phyloP scores from a whole-genome alignment of 179 eudicot genomes.

The Monotropa hypopitys region DNA sequence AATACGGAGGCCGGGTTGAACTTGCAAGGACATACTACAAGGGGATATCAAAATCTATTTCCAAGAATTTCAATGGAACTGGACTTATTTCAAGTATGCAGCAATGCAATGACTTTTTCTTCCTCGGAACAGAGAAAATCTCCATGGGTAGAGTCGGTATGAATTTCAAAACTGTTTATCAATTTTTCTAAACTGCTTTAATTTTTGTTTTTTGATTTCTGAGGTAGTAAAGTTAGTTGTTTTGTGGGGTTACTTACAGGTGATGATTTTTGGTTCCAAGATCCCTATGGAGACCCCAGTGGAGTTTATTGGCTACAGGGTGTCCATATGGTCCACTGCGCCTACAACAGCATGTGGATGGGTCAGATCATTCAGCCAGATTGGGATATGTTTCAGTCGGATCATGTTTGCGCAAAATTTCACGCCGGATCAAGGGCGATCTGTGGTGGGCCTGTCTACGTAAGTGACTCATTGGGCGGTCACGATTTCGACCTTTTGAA shows the following conservation, averaged over 20 bases:
- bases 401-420: constrained; percentile 46
- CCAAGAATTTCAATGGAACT: constrained; percentile 48
- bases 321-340: constrained; percentile 58
- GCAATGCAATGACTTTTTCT: constrained; percentile 61
- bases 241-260: constrained; percentile 18
- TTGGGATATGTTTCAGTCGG: constrained; percentile 65
- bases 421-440: constrained; percentile 62
- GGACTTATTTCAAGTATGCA: constrained; percentile 55
- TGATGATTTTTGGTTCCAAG: constrained; percentile 59
- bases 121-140: constrained; percentile 51
- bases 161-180: not conserved
- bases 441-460: constrained; percentile 58
- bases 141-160: constrained; percentile 63
- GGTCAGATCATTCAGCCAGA: constrained; percentile 56
- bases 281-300: constrained; percentile 48
- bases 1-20: constrained; percentile 52
- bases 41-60: constrained; percentile 36
- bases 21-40: constrained; percentile 46
- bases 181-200: not conserved
- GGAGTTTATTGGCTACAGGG: constrained; percentile 67
- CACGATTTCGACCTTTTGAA: constrained; percentile 47
- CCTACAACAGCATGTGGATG: constrained; percentile 73
- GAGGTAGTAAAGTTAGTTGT: not conserved
- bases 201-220: not conserved
- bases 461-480: constrained; percentile 43